Evolutionary conservation across 257 asterid genomes (phyloP).

Genomic region (Rauvolfia tetraphylla): DNA sequence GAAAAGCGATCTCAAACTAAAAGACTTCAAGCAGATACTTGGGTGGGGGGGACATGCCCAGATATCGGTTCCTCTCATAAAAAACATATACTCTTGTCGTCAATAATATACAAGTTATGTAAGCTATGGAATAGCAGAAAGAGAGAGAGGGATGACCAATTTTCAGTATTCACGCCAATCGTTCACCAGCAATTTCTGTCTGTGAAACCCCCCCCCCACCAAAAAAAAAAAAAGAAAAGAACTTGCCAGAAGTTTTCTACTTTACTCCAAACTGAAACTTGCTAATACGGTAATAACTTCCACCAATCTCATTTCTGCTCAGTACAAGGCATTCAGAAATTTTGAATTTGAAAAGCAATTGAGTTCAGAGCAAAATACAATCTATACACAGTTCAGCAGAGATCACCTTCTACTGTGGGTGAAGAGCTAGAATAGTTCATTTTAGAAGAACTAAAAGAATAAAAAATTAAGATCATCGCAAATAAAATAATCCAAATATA

Average conservation of each 20-base stretch:
- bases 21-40: not conserved
- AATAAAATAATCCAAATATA: not conserved
- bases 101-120: not conserved
- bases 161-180: not conserved
- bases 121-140: not conserved
- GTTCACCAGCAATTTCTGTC: not conserved
- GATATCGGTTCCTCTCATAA: not conserved
- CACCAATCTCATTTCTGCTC: not conserved
- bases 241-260: not conserved
- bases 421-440: not conserved
- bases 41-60: not conserved
- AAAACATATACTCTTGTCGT: not conserved
- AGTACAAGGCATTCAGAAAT: not conserved
- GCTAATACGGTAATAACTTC: not conserved
- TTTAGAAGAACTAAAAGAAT: not conserved
- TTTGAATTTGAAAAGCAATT: not conserved
- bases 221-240: not conserved
- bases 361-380: not conserved
- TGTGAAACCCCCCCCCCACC: not conserved
- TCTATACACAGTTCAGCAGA: not conserved
- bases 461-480: no score
- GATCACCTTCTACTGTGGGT: not conserved
- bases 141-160: not conserved
- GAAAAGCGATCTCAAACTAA: not conserved
- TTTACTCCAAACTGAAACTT: not conserved